Conservation (phyloP, 768 basidiomycete genomes). For the Pulveroboletus sp. region DNA sequence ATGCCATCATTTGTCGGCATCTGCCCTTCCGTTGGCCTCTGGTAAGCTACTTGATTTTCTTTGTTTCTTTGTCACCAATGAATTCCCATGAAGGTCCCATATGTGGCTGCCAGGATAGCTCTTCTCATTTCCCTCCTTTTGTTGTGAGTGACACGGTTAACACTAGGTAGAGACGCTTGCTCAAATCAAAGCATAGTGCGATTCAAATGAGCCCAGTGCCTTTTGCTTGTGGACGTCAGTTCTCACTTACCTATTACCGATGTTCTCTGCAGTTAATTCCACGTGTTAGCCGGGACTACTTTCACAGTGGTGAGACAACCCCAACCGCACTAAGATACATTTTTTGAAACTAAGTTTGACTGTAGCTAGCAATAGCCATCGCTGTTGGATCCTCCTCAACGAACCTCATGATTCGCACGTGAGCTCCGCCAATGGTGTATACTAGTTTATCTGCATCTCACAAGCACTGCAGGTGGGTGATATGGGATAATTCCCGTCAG, state of each 20-base stretch:
- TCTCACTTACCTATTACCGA: not conserved
- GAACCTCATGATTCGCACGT: slow-evolving; percentile 20
- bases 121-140: slow-evolving; percentile 4
- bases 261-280: not conserved
- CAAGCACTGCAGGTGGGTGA: slow-evolving; percentile 9
- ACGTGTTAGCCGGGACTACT: not conserved
- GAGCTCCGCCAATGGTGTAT: not conserved
- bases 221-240: slow-evolving; percentile 9
- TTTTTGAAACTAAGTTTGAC: not conserved
- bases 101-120: slow-evolving; percentile 6
- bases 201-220: not conserved
- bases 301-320: slow-evolving; percentile 2
- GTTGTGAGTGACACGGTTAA: not conserved
- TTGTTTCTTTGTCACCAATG: not conserved
- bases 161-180: not conserved
- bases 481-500: slow-evolving; percentile 9
- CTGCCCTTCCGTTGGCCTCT: slow-evolving; percentile 26
- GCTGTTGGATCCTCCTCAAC: slow-evolving; percentile 11
- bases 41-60: slow-evolving; percentile 9
- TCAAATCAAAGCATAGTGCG: slow-evolving; percentile 4
- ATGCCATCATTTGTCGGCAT: slow-evolving; percentile 15
- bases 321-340: not conserved
- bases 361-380: slow-evolving; percentile 3
- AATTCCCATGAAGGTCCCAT: slow-evolving; percentile 8
- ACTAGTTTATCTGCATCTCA: not conserved